A percentile compares a stretch with the other conserved stretches of the same genome.
Evolutionary conservation across 2,329 filamentous ascomycete species (phyloP).

Genomic region (Juglanconis sp.): DNA sequence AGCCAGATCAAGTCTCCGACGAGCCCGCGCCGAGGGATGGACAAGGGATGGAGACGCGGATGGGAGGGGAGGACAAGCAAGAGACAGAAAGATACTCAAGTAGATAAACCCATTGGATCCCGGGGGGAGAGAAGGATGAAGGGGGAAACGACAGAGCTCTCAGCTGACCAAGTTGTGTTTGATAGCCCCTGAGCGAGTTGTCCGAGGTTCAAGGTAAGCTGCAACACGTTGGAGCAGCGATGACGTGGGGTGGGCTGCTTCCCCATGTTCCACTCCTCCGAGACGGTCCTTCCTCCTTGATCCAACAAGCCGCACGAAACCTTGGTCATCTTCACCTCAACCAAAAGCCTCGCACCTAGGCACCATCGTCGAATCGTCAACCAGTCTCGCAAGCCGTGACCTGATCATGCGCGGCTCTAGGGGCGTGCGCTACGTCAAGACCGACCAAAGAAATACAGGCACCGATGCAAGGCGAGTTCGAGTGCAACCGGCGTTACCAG

Average conservation of each 20-base stretch:
- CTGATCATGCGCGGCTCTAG: conserved; percentile 10
- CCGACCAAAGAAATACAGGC: conserved; percentile 3
- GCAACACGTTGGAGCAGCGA: not conserved
- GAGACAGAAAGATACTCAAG: not conserved
- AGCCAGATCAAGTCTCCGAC: conserved; percentile 4
- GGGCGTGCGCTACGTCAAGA: conserved; percentile 2
- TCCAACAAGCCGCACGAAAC: not conserved
- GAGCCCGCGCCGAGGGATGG: conserved; percentile 11
- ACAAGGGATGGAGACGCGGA: not conserved
- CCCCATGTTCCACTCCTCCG: not conserved
- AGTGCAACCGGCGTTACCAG: not conserved
- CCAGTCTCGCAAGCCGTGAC: not conserved
- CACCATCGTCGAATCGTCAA: not conserved
- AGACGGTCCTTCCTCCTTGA: not conserved
- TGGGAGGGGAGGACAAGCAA: not conserved
- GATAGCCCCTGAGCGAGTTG: not conserved
- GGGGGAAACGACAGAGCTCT: not conserved
- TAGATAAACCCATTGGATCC: not conserved
- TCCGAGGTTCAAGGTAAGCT: not conserved
- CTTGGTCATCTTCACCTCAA: not conserved
- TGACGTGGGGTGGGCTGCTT: conserved; percentile 3
- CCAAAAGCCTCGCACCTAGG: not conserved
- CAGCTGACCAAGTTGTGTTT: not conserved
- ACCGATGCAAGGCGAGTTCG: not conserved
- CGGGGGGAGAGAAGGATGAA: not conserved